These are phyloP conservation scores for Fusarium xylarioides DNA, from an alignment of 2,329 filamentous ascomycete genomes.

Conservation along the genomic window DNA sequence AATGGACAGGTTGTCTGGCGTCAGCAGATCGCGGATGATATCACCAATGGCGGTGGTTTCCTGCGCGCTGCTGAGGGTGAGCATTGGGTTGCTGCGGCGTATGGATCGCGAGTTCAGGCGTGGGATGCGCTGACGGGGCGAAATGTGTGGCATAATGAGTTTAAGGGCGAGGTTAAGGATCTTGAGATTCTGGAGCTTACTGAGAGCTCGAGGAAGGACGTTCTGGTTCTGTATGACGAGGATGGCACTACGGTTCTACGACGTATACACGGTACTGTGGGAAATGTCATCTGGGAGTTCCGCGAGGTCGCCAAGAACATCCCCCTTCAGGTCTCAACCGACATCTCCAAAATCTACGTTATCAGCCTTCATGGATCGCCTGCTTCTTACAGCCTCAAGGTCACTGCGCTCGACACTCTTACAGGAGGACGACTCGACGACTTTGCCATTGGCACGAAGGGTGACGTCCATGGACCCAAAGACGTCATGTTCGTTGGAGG, in stretches of 20 bases:
- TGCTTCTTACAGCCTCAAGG: conserved; percentile 78
- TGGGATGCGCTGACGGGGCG: conserved; percentile 88
- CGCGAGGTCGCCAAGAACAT: conserved; percentile 73
- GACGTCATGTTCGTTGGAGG: conserved; percentile 79
- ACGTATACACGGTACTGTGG: conserved; percentile 76
- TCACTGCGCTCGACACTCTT: conserved; percentile 75
- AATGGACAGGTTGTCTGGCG: conserved; percentile 89
- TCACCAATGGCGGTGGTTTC: conserved; percentile 58
- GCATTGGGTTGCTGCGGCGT: conserved; percentile 78
- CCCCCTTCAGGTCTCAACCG: conserved; percentile 78
- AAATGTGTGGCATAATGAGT: conserved; percentile 75
- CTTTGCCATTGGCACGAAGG: conserved; percentile 76
- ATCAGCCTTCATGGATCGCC: conserved; percentile 76
- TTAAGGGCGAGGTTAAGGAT: conserved; percentile 69
- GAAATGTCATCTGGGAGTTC: conserved; percentile 81
- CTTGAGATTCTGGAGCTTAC: conserved; percentile 81
- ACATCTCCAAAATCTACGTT: conserved; percentile 77
- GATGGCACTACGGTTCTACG: conserved; percentile 68
- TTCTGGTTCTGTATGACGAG: conserved; percentile 73
- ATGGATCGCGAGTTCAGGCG: conserved; percentile 74
- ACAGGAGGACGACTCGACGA: conserved; percentile 79
- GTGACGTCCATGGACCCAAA: conserved; percentile 70
- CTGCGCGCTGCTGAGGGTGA: conserved; percentile 82
- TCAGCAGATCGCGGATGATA: conserved; percentile 70
- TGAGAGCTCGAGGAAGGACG: conserved; percentile 72